These are phyloP conservation scores for Strobilomyces confusus DNA, from an alignment of 768 basidiomycete species.

Conservation along the genomic window DNA sequence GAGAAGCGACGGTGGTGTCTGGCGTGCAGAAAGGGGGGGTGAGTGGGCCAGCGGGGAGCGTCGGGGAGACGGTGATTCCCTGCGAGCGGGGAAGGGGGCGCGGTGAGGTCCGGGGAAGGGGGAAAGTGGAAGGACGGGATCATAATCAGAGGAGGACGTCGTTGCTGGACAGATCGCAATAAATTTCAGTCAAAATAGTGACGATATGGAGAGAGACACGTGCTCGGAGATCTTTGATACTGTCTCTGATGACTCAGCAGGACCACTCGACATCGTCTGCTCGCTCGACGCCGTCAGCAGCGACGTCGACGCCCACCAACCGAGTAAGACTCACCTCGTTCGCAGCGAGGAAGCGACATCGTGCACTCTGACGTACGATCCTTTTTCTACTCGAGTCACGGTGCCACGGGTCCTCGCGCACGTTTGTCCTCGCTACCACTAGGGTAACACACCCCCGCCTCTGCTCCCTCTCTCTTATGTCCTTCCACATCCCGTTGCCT, in stretches of 20 bases:
- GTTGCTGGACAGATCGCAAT: conserved; percentile 1
- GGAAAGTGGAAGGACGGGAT: not conserved
- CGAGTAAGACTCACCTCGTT: conserved; percentile 17
- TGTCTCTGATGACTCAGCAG: conserved; percentile 32
- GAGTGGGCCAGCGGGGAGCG: conserved; percentile 21
- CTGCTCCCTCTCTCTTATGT: conserved; percentile 3
- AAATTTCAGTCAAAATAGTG: conserved; percentile 25
- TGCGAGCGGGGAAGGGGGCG: not conserved
- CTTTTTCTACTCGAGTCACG: conserved; percentile 28
- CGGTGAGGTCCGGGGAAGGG: conserved; percentile 1
- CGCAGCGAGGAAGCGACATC: conserved; percentile 12
- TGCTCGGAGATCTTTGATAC: conserved; percentile 24
- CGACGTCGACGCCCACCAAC: conserved; percentile 3
- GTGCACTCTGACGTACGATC: conserved; percentile 9
- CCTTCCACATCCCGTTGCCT: conserved; percentile 6
- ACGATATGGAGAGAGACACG: conserved; percentile 35
- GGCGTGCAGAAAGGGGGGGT: conserved; percentile 13
- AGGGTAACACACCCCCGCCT: not conserved
- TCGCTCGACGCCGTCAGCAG: conserved; percentile 6
- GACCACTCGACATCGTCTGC: conserved; percentile 1
- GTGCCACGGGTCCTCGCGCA: conserved; percentile 36
- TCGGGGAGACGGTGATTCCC: conserved; percentile 25
- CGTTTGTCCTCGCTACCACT: conserved; percentile 29
- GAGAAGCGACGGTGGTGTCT: conserved; percentile 36
- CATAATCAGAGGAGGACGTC: not conserved